A percentile compares a stretch with the other conserved stretches of the same genome.
Conservation (phyloP, 495 filamentous ascomycete genomes). For the Penicillium odoratum region DNA sequence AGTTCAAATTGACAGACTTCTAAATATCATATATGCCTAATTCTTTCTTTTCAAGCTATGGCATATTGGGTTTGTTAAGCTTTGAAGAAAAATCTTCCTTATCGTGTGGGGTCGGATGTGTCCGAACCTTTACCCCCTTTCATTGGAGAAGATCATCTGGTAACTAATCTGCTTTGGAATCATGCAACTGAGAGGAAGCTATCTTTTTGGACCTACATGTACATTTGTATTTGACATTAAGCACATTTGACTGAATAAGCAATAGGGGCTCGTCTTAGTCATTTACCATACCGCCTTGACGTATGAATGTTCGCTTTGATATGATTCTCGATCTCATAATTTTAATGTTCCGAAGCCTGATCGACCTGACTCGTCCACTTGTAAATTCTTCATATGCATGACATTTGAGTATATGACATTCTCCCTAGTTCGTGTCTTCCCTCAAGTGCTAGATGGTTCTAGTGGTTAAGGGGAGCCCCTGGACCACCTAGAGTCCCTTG, state of each 20-base stretch:
- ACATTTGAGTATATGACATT: neutral
- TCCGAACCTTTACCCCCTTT: neutral
- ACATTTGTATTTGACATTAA: too few species aligned
- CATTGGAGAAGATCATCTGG: neutral
- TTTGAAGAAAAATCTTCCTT: conserved; percentile 2
- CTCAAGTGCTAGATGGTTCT: neutral
- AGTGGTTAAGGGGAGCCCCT: neutral
- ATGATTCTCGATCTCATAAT: neutral
- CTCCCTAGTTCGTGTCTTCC: neutral
- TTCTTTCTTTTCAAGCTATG: neutral
- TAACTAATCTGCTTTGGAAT: too few species aligned
- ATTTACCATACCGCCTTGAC: too few species aligned
- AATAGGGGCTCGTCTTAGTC: too few species aligned
- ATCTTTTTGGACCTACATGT: too few species aligned
- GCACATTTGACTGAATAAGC: too few species aligned
- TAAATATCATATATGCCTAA: too few species aligned
- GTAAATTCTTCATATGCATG: neutral
- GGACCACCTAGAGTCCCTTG: neutral
- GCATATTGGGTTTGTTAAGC: neutral
- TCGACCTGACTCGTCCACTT: neutral
- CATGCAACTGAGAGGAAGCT: too few species aligned
- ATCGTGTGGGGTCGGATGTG: conserved; percentile 15
- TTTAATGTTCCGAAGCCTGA: neutral
- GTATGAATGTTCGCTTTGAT: neutral
- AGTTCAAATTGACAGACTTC: too few species aligned